Evolutionary conservation across 257 asterid species (phyloP).

Genomic region (Asclepias syriaca): DNA sequence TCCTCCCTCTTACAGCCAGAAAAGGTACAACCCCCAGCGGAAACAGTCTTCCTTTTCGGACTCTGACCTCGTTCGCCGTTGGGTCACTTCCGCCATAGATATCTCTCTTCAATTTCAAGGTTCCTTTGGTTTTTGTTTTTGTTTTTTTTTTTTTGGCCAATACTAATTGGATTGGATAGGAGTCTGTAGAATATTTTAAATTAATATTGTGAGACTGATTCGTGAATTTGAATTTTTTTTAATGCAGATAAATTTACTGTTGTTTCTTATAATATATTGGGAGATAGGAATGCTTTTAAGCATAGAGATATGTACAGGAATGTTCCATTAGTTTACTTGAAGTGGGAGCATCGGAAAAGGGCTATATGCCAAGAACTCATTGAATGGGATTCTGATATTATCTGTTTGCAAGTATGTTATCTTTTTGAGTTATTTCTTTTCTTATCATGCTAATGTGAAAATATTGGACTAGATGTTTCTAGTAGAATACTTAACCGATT

Average conservation of each 20-base stretch:
- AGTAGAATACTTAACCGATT: neutral
- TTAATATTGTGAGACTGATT: neutral
- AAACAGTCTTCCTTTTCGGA: neutral
- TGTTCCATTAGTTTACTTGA: conserved; percentile 28
- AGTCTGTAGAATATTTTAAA: neutral
- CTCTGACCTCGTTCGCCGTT: conserved; percentile 26
- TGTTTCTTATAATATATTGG: conserved; percentile 34
- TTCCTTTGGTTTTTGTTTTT: neutral
- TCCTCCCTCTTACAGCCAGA: conserved; percentile 14
- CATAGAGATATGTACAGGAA: conserved; percentile 33
- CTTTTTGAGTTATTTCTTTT: neutral
- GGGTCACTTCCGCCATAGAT: conserved; percentile 23
- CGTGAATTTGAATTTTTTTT: neutral
- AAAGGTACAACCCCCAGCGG: conserved; percentile 19
- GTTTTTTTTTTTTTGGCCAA: neutral
- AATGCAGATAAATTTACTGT: conserved; percentile 26
- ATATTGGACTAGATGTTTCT: neutral
- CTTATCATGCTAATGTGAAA: conserved; percentile 1
- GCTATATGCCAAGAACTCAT: conserved; percentile 31
- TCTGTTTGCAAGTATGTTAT: conserved; percentile 30
- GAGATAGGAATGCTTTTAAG: conserved; percentile 30
- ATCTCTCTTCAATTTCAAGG: conserved; percentile 20
- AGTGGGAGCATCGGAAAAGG: conserved; percentile 28
- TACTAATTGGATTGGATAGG: no score
- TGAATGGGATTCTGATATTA: conserved; percentile 28